Base-by-base conservation (phyloP, 192 early-diverging fungal genomes). In the Gaertneriomyces sp. region DNA sequence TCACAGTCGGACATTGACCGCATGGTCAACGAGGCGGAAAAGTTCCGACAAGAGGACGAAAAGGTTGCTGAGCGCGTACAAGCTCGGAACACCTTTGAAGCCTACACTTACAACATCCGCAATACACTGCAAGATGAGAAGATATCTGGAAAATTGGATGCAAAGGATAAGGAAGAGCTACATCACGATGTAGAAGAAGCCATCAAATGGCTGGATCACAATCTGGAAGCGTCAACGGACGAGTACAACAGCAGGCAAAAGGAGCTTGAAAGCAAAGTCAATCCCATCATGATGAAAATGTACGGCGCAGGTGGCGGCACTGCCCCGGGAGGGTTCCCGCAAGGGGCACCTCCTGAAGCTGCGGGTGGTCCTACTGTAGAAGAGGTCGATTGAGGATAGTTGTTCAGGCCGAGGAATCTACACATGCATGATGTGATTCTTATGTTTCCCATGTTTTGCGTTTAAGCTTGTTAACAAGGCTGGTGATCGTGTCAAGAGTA, bases 21-120 rank as follows among this genome's bases (percentile, higher is more conserved):
- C 72, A 95, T 97, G 92, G 83, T 97, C 63, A 63, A 69, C 44
- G 94, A 95, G 63, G 93, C 94, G 65, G 91, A 93, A 80, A 83
- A 90, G 86, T 91, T 87, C 88, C 88, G 87, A 80, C 85, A 84
- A 57, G 92, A 95, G 79, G 94, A 96, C 83, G 90, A 91, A 79
- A 85, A 74, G n/a, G 90, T 82, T 44, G 90, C 90, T 50, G 88
- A 85, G 41, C 89, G 88, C 71, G 82, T 96, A 50, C 53, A 76
- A 33, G 87, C 93, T 58, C 87, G 85, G 74, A 95, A 94, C 85
- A 87, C 82, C 60, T 85, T 95, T 47, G 93, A 95, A 83, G 86
- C 87, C 53, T 95, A 93, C 66, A 86, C 91, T 53, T 95, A 92
- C 82, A 89, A 89, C 81, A 85, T 95, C 61, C 87, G 90, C 77